Base-by-base conservation (phyloP, 139 green algal genomes). In the Picochlorum sp. region DNA sequence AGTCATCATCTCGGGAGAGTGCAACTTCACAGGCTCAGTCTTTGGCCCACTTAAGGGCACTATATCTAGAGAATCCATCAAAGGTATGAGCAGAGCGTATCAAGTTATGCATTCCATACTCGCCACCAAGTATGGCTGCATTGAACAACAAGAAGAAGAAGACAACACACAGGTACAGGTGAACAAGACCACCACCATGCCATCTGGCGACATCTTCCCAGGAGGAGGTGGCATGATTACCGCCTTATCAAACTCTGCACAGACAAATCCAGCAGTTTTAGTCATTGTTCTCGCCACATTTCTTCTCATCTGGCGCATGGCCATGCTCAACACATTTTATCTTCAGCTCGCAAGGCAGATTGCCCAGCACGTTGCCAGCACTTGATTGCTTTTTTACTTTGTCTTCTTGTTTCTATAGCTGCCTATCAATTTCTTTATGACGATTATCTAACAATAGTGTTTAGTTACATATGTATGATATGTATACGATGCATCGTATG, bases 21-120 rank as follows among this genome's bases (percentile, higher is more conserved):
- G 53, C 53, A 54, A 30, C 12, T 74, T 74, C 54, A 44, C 56
- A 45, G 32, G 18, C 31, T 32, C 43, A 5, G 67, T 74, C n/a
- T 74, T 59, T 50, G 67, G 67, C 2, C 67, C 67, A 3, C 25
- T 74, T 3, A 65, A 65, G 39, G 67, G 67, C 7, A 59, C 60
- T 14, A 68, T 74, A 30, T 31, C 55, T 16, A 43, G 67, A 33
- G 67, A 74, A 55, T 59, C 33, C 18, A 30, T 41, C 25, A 57
- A 66, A 55, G 65, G 65, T 49, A 73, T 73, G 59, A 10, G 22
- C 24, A 56, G 45, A 12, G 66, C 66, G 4, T 68, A 68, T 37
- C 22, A 40, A 32, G 44, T 57, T 30, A 36, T 73, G 37, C 3
- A 45, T 20, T 18, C 26, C 41, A 32, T 67, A 39, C 52, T 73